Evolutionary conservation across 176 grass and related monocot genomes (phyloP).

Genomic region (Oryza glumipatula): DNA sequence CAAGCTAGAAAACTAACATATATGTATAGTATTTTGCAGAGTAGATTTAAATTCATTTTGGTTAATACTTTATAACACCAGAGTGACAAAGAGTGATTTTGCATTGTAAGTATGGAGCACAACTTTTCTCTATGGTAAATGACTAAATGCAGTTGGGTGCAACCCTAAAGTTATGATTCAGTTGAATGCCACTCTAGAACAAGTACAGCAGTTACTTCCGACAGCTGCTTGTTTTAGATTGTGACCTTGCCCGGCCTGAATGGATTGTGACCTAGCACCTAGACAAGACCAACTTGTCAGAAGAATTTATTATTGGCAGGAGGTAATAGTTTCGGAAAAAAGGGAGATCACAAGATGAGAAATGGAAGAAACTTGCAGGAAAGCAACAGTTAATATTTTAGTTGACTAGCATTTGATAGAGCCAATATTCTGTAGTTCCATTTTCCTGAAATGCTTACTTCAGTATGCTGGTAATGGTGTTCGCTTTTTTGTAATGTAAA

Average conservation of each 20-base stretch:
- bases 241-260: not conserved
- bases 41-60: conserved; percentile 8
- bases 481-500: not conserved
- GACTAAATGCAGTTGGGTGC: not conserved
- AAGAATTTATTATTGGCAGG: not conserved
- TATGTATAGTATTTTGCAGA: not conserved
- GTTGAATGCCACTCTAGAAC: conserved; percentile 1
- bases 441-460: conserved; percentile 5
- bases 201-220: not conserved
- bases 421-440: not conserved
- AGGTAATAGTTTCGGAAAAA: not conserved
- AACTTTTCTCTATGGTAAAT: not conserved
- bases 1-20: not conserved
- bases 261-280: not conserved
- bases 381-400: not conserved
- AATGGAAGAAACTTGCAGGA: not conserved
- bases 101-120: not conserved
- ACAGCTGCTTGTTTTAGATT: not conserved
- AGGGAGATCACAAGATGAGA: not conserved
- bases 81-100: not conserved
- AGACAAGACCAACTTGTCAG: not conserved
- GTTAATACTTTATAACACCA: not conserved
- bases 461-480: not conserved
- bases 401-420: not conserved
- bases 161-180: not conserved